phyloP scores from a whole-genome alignment of 495 filamentous ascomycete species.

The Sordaria brevicollis region DNA sequence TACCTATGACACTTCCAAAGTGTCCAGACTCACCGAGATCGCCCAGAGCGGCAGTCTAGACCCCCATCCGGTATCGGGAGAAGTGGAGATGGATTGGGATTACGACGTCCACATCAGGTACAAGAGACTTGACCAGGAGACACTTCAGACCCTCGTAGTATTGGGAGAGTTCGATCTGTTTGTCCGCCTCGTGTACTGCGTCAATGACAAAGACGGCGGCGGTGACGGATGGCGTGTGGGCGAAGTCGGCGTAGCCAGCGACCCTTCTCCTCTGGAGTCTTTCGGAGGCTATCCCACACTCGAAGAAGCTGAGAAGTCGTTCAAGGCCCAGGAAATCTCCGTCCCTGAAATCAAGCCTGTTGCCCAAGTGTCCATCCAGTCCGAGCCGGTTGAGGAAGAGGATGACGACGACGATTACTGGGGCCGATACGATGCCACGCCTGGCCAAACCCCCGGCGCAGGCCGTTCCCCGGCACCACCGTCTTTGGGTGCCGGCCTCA shows the following conservation, averaged over 20 bases:
- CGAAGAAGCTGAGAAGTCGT: conserved; percentile 33
- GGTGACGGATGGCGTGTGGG: conserved; percentile 74
- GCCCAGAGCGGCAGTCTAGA: conserved; percentile 62
- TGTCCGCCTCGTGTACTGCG: conserved; percentile 42
- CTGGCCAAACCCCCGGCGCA: conserved; percentile 59
- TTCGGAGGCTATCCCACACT: conserved; percentile 33
- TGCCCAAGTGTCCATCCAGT: conserved; percentile 8
- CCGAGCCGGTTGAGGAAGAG: conserved; percentile 35
- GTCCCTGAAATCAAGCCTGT: neutral
- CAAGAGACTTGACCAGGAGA: conserved; percentile 74
- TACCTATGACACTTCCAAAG: conserved; percentile 67
- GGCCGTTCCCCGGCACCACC: conserved; percentile 50
- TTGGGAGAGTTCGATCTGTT: conserved; percentile 45
- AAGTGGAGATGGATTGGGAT: conserved; percentile 64
- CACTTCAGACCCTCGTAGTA: conserved; percentile 58
- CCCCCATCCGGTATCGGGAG: conserved; percentile 85
- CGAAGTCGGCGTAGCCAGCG: conserved; percentile 57
- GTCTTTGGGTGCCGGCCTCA: neutral
- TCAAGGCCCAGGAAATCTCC: conserved; percentile 20
- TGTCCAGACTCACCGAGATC: conserved; percentile 52
- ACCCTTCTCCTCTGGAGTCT: conserved; percentile 24
- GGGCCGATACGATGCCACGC: conserved; percentile 85
- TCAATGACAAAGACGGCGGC: conserved; percentile 51
- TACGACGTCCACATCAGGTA: conserved; percentile 56
- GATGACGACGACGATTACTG: conserved; percentile 91